phyloP scores from a whole-genome alignment of 1,284 basidiomycete species.

The Stygiomarasmius scandens region DNA sequence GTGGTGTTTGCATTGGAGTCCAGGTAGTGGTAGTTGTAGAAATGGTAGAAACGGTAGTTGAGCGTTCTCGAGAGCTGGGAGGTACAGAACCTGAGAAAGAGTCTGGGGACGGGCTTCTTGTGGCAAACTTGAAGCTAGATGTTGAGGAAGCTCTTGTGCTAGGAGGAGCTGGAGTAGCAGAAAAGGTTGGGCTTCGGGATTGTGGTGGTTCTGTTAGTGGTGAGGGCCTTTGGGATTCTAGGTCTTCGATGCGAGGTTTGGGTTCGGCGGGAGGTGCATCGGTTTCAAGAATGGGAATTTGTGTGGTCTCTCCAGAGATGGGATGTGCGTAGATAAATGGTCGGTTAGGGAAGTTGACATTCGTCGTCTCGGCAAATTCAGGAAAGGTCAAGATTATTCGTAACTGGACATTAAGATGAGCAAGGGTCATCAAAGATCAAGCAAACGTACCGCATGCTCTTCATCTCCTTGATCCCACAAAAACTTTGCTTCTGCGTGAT shows the following conservation, averaged over 20 bases:
- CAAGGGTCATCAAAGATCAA: slow-evolving; percentile 18
- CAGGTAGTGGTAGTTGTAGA: not conserved
- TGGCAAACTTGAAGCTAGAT: not conserved
- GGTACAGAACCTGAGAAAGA: not conserved
- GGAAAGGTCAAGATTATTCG: slow-evolving; percentile 11
- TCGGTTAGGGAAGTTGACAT: not conserved
- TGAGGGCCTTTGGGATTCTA: not conserved
- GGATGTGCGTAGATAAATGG: not conserved
- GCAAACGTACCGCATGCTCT: slow-evolving; percentile 14
- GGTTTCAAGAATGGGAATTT: not conserved
- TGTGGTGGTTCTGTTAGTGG: not conserved
- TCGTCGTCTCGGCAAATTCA: not conserved
- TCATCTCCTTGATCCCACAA: slow-evolving; percentile 42
- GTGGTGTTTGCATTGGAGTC: not conserved
- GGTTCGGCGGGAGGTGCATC: not conserved
- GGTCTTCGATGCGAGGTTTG: not conserved
- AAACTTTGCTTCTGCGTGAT: slow-evolving; percentile 50
- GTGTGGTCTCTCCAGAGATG: not conserved
- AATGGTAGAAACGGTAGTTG: not conserved
- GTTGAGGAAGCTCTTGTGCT: not conserved
- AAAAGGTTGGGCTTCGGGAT: not conserved
- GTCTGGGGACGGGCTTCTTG: not conserved
- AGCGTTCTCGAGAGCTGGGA: not conserved
- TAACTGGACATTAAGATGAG: slow-evolving; percentile 1
- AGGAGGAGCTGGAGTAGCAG: not conserved